phyloP scores from a whole-genome alignment of 2,329 filamentous ascomycete genomes.

The Ascochyta fabae region DNA sequence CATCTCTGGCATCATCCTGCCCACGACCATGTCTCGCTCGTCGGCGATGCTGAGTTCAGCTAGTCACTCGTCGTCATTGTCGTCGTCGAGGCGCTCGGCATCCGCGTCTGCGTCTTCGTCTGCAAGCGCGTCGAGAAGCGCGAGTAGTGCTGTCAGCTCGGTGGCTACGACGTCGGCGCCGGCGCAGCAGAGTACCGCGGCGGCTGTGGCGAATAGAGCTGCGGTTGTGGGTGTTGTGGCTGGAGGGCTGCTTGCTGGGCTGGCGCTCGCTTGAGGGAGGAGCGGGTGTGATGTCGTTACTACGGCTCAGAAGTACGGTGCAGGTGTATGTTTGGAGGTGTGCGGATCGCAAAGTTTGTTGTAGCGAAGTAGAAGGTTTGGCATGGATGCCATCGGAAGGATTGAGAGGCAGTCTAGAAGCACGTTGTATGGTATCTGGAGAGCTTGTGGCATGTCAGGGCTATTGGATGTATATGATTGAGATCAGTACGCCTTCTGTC shows the following conservation, averaged over 20 bases:
- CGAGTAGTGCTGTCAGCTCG: constrained; percentile 6
- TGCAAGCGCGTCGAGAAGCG: constrained; percentile 9
- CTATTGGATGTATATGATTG: background rate
- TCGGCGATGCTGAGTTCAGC: background rate
- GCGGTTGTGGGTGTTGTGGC: constrained; percentile 26
- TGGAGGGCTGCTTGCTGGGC: constrained; percentile 31
- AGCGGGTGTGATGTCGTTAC: background rate
- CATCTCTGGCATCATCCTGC: constrained; percentile 7
- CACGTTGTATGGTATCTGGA: no score
- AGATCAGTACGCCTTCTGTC: no score
- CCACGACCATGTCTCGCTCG: constrained; percentile 6
- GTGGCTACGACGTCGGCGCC: constrained; percentile 16
- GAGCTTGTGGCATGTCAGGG: no score
- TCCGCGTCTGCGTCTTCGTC: constrained; percentile 12
- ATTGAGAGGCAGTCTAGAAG: no score
- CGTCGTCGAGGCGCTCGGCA: background rate
- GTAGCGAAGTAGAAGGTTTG: no score
- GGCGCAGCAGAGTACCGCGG: constrained; percentile 25
- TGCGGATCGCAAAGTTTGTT: background rate
- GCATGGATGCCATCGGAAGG: no score
- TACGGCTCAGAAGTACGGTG: background rate
- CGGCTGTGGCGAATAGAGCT: constrained; percentile 23
- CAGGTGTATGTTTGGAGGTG: background rate
- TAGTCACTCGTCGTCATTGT: constrained; percentile 4
- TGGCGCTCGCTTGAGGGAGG: constrained; percentile 20